Evolutionary conservation across 371 early-diverging fungal species (phyloP).

Genomic region (Mucor piriformis): DNA sequence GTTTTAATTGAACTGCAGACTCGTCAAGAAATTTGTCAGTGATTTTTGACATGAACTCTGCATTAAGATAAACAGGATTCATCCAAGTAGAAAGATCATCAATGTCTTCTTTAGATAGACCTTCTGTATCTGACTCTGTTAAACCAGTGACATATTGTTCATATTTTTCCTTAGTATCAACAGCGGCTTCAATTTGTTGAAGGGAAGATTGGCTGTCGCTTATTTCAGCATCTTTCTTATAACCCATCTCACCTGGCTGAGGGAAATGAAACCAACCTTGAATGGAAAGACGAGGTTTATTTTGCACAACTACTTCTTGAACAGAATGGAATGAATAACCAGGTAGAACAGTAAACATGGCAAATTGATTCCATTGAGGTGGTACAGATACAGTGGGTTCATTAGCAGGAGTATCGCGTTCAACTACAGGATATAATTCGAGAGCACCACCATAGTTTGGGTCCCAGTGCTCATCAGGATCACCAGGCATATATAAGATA

Average conservation of each 20-base stretch:
- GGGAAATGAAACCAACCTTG: conserved; percentile 82
- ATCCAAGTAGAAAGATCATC: conserved; percentile 52
- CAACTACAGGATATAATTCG: conserved; percentile 72
- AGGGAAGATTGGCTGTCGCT: conserved; percentile 52
- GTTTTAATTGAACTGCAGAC: conserved; percentile 67
- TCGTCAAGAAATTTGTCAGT: conserved; percentile 68
- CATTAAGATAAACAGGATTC: conserved; percentile 67
- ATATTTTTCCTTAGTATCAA: conserved; percentile 16
- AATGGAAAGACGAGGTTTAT: conserved; percentile 66
- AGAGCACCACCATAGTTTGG: conserved; percentile 69
- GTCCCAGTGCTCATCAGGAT: conserved; percentile 65
- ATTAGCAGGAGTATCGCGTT: conserved; percentile 63
- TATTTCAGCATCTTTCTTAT: conserved; percentile 41
- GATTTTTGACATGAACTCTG: conserved; percentile 45
- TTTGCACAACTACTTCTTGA: conserved; percentile 68
- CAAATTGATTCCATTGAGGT: conserved; percentile 78
- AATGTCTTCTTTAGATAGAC: conserved; percentile 49
- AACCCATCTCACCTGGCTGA: conserved; percentile 63
- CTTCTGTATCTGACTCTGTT: conserved; percentile 10
- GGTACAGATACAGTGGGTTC: conserved; percentile 62
- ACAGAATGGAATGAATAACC: conserved; percentile 81
- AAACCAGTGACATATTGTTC: conserved; percentile 24
- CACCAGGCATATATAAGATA: conserved; percentile 73
- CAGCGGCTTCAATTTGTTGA: conserved; percentile 36
- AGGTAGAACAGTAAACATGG: conserved; percentile 77